Base-by-base conservation (phyloP, 2,329 filamentous ascomycete species). In the Colletotrichum cordylinicola region DNA sequence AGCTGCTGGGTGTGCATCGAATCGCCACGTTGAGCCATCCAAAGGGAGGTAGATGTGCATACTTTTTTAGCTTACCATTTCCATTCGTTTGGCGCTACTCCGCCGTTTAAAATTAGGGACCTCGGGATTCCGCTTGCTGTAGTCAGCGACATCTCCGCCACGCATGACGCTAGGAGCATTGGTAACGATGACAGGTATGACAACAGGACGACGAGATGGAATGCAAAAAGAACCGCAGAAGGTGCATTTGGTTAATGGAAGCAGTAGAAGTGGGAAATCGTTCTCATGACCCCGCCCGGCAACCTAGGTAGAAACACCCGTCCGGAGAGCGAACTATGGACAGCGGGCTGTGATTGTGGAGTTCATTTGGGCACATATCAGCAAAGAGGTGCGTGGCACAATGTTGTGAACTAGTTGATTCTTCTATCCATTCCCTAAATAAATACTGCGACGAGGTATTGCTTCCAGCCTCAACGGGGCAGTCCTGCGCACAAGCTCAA, bases 1-100 rank as follows among this genome's bases (percentile, higher is more conserved):
- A 48, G 43, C 43, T n/a, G 0, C 21, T 10, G 0, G 43, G 1
- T 1, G 43, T 1, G 43, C n/a, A 21, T 48, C n/a, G 6, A 21
- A 48, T 21, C 6, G 43, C 43, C 43, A 48, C 43, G 10, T 48
- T 61, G 0, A 13, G 43, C 43, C 18, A 6, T 6, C 39, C 39
- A 43, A 43, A 43, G 18, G 6, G 6, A 37, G 13, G 12, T 12
- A 35, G 29, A 35, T 35, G 33, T 12, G 10, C 33, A 35, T 35
- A 35, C n/a, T n/a, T 6, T 35, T 35, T 35, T 6, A 35, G 33
- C 33, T 39, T 2, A 39, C 0, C 37, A 43, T n/a, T 43, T 2
- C 18, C 4, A 43, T 43, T 6, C 3, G 10, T 48, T 7, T 21
- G 13, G 43, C 43, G 43, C 18, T 48, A 21, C 10, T 52, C 43